Conservation (phyloP, 1,284 basidiomycete genomes). For the Ustilago esculenta region DNA sequence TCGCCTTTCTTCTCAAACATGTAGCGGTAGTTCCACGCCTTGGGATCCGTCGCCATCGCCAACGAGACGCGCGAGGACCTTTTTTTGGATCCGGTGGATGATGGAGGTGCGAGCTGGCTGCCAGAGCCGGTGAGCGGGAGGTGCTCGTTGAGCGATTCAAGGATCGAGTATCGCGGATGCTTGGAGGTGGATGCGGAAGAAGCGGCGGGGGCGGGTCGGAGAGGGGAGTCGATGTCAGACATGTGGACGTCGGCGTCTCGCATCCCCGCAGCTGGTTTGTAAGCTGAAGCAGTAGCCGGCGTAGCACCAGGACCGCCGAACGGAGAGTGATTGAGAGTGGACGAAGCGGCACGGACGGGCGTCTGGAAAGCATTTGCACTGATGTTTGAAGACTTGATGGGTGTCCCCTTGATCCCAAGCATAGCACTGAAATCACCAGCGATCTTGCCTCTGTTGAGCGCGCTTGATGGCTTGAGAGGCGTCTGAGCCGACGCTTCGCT, state of each 20-base stretch:
- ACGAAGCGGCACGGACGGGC: slow-evolving; percentile 1
- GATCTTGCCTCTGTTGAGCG: slow-evolving; percentile 30
- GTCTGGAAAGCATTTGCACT: slow-evolving; percentile 23
- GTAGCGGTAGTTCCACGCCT: slow-evolving; percentile 64
- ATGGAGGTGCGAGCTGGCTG: slow-evolving; percentile 14
- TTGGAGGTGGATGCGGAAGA: background rate
- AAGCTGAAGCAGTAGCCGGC: slow-evolving; percentile 30
- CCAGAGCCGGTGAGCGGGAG: slow-evolving; percentile 32
- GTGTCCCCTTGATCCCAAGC: slow-evolving; percentile 33
- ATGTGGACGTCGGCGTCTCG: slow-evolving; percentile 20
- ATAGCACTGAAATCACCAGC: slow-evolving; percentile 20
- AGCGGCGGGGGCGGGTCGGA: slow-evolving; percentile 3
- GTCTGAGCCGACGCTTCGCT: background rate
- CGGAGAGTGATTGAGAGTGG: slow-evolving; percentile 10
- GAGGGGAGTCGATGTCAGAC: slow-evolving; percentile 40
- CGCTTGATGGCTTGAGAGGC: slow-evolving; percentile 33
- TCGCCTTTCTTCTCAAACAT: slow-evolving; percentile 66
- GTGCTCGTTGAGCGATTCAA: slow-evolving; percentile 57
- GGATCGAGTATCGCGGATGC: slow-evolving; percentile 13
- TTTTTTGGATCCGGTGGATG: slow-evolving; percentile 15
- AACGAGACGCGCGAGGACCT: slow-evolving; percentile 48
- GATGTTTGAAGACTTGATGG: slow-evolving; percentile 5
- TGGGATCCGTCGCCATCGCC: slow-evolving; percentile 60
- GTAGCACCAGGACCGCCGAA: slow-evolving; percentile 23
- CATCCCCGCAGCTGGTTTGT: slow-evolving; percentile 12